Conservation (phyloP, 2,329 filamentous ascomycete species). For the Diaporthe sp. region DNA sequence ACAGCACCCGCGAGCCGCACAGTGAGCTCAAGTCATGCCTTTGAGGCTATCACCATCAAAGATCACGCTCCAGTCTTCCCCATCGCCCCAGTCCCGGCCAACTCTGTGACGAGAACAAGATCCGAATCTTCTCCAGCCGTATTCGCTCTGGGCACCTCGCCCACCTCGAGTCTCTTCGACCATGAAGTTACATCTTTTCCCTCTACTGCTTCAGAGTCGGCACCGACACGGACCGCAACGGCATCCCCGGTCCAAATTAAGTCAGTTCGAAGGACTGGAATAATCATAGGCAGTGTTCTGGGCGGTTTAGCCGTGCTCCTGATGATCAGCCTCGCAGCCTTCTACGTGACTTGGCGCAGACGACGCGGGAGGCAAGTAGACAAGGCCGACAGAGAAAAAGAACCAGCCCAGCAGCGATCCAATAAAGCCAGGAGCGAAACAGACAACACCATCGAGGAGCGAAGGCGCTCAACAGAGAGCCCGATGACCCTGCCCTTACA, state of each 20-base stretch:
- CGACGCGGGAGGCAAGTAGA: not conserved
- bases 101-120: not conserved
- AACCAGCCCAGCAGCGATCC: not conserved
- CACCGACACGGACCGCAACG: not conserved
- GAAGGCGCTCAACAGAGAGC: not conserved
- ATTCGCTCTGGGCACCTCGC: not conserved
- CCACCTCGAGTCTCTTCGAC: not conserved
- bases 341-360: slow-evolving; percentile 12
- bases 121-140: not conserved
- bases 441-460: not conserved
- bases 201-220: not conserved
- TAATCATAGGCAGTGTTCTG: slow-evolving; percentile 36
- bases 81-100: not conserved
- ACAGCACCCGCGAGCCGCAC: not conserved
- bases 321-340: not conserved
- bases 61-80: not conserved
- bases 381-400: not conserved
- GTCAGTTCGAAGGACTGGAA: not conserved
- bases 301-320: slow-evolving; percentile 31
- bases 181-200: not conserved
- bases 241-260: not conserved
- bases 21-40: not conserved
- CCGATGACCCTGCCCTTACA: not conserved
- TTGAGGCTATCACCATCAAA: not conserved
- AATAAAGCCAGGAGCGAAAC: no score